phyloP scores from a whole-genome alignment of 306 rosid genomes.

The Luffa aegyptiaca region DNA sequence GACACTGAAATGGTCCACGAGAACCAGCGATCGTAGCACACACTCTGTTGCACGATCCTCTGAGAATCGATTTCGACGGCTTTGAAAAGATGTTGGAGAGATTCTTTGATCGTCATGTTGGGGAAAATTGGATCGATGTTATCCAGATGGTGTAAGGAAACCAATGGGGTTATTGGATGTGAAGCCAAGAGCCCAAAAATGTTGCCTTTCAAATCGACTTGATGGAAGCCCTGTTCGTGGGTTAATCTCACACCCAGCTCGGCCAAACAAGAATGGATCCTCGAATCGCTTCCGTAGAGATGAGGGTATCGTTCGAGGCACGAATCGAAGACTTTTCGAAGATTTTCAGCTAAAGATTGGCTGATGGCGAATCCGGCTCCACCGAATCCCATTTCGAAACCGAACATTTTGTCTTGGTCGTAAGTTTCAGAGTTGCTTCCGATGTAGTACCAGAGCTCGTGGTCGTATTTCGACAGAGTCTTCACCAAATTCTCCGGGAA shows the following conservation, averaged over 20 bases:
- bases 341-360: constrained; percentile 41
- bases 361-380: constrained; percentile 93
- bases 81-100: constrained; percentile 46
- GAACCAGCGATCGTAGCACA: constrained; percentile 74
- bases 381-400: constrained; percentile 77
- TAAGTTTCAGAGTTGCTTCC: constrained; percentile 69
- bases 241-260: constrained; percentile 87
- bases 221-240: constrained; percentile 83
- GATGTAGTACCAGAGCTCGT: constrained; percentile 70
- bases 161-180: constrained; percentile 66
- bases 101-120: constrained; percentile 43
- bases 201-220: constrained; percentile 68
- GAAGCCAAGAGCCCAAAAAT: constrained; percentile 70
- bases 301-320: constrained; percentile 75
- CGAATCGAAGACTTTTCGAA: constrained; percentile 66
- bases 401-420: constrained; percentile 46
- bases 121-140: constrained; percentile 64
- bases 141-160: constrained; percentile 67
- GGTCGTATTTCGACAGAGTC: constrained; percentile 78
- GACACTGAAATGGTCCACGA: constrained; percentile 79
- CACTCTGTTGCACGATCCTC: constrained; percentile 62
- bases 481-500: constrained; percentile 69
- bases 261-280: constrained; percentile 61
- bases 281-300: constrained; percentile 81
- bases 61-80: constrained; percentile 55